A percentile compares a stretch with the other conserved stretches of the same genome.
phyloP scores from a whole-genome alignment of 257 asterid species.

The Leptodermis oblonga region DNA sequence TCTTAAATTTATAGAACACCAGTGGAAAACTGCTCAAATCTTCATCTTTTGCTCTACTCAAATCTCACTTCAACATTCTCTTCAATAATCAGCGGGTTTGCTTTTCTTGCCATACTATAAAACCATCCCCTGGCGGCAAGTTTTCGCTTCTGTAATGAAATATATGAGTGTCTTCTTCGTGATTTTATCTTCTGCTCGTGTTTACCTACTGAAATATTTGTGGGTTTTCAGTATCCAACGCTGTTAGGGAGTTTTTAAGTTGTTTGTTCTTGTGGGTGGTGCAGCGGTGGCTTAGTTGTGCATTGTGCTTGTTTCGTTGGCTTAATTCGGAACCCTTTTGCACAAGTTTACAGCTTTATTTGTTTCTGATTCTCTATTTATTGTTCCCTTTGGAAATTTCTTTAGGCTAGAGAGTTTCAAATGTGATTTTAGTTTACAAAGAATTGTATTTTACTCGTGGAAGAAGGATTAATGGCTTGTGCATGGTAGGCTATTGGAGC shows the following conservation, averaged over 20 bases:
- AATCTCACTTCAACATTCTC: neutral
- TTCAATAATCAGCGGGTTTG: neutral
- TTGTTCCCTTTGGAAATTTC: neutral
- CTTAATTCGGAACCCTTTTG: neutral
- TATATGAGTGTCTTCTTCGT: neutral
- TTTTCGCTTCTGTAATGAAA: neutral
- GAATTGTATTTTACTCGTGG: neutral
- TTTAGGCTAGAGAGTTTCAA: neutral
- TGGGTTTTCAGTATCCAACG: conserved; percentile 19
- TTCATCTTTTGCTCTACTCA: neutral
- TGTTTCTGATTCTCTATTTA: neutral
- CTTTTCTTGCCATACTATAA: neutral
- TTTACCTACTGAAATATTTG: neutral
- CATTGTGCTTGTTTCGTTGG: conserved; percentile 10
- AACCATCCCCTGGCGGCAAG: neutral
- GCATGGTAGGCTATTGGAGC: neutral
- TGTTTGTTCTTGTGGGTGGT: neutral
- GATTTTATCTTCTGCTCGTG: neutral
- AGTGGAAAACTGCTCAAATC: neutral
- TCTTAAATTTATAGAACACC: neutral
- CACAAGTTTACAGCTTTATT: neutral
- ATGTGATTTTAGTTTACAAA: neutral
- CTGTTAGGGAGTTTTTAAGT: neutral
- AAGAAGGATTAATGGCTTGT: too few species aligned
- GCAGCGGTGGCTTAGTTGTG: neutral